These are phyloP conservation scores for Melanopsichium pennsylvanicum DNA, from an alignment of 1,284 basidiomycete species.

Conservation along the genomic window DNA sequence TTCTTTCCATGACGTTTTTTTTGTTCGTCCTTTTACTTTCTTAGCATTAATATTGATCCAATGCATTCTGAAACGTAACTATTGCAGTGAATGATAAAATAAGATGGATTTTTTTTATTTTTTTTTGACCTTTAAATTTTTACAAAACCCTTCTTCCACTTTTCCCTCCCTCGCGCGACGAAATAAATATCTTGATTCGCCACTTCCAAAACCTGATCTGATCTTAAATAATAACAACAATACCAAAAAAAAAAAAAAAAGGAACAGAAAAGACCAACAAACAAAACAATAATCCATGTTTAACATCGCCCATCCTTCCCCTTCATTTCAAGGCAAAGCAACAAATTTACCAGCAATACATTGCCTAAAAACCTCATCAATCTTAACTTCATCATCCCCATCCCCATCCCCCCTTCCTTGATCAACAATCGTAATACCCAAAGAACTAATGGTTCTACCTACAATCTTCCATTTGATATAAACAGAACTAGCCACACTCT, in stretches of 20 bases:
- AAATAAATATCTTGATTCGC: no score
- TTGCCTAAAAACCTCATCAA: conserved; percentile 32
- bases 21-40: no score
- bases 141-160: no score
- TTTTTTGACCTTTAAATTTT: no score
- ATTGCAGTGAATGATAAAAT: no score
- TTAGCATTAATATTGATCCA: no score
- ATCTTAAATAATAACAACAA: no score
- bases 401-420: background rate
- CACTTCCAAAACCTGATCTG: no score
- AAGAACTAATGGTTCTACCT: conserved; percentile 60
- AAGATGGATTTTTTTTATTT: no score
- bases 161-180: no score
- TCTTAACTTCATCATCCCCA: background rate
- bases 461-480: conserved; percentile 67
- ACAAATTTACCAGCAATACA: conserved; percentile 42
- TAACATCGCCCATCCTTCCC: background rate
- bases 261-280: background rate
- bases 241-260: conserved; percentile 20
- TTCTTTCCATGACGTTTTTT: no score
- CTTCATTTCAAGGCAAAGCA: conserved; percentile 21
- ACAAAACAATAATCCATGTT: background rate
- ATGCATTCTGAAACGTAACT: no score
- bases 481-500: conserved; percentile 63
- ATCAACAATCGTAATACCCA: conserved; percentile 7